Evolutionary conservation across 768 basidiomycete genomes (phyloP).

Genomic region (Boletellus ananas): DNA sequence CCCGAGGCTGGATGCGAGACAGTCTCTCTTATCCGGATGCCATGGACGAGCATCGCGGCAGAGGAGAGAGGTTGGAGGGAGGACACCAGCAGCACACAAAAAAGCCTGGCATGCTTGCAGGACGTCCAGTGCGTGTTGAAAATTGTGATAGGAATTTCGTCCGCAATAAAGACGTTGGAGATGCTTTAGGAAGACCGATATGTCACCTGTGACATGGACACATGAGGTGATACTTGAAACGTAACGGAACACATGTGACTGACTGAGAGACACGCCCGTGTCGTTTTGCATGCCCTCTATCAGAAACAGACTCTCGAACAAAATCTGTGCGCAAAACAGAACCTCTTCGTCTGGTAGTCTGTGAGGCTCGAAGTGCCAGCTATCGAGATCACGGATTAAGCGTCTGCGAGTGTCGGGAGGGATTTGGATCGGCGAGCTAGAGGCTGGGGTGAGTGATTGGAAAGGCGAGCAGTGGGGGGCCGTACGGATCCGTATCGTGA

Average conservation of each 20-base stretch:
- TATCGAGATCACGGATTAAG: slow-evolving; percentile 65
- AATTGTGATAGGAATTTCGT: slow-evolving; percentile 96
- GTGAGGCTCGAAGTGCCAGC: slow-evolving; percentile 92
- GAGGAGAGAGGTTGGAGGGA: slow-evolving; percentile 70
- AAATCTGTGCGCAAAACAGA: slow-evolving; percentile 71
- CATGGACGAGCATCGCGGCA: slow-evolving; percentile 36
- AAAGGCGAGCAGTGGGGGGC: neutral
- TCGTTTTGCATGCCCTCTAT: slow-evolving; percentile 69
- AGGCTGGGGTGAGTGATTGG: slow-evolving; percentile 12
- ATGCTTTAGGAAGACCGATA: slow-evolving; percentile 77
- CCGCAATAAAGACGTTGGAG: slow-evolving; percentile 89
- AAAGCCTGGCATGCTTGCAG: slow-evolving; percentile 90
- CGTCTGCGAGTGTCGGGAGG: slow-evolving; percentile 49
- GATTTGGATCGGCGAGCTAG: slow-evolving; percentile 47
- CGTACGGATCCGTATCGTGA: slow-evolving; percentile 30
- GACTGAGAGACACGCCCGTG: slow-evolving; percentile 56
- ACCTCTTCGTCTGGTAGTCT: slow-evolving; percentile 79
- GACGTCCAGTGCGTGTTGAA: slow-evolving; percentile 94
- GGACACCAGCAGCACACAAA: slow-evolving; percentile 71
- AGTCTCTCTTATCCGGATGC: slow-evolving; percentile 37
- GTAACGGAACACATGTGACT: slow-evolving; percentile 27
- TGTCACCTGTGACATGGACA: slow-evolving; percentile 49
- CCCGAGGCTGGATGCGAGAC: slow-evolving; percentile 41
- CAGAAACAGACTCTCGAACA: slow-evolving; percentile 83
- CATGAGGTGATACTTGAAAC: slow-evolving; percentile 19